Base-by-base conservation (phyloP, 148 eudicot species). In the Camellia lanceoleosa region DNA sequence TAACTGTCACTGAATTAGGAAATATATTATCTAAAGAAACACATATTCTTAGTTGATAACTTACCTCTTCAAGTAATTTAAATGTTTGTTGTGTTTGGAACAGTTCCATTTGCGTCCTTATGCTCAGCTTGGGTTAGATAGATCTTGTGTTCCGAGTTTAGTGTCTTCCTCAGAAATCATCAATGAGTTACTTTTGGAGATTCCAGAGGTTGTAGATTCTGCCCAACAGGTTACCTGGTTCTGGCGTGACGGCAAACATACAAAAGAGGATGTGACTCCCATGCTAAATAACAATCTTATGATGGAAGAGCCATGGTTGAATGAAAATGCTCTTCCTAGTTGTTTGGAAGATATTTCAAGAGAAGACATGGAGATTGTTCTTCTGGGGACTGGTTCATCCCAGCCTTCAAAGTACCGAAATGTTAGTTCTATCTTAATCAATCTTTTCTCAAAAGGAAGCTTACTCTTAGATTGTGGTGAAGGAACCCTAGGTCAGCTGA, bases 351-450 rank as follows among this genome's bases (percentile, higher is more conserved):
- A 88, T 83, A 85, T 96, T 78, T 82, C 90, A 30, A 86, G 99
- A 87, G 97, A 96, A 83, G 99, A 96, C 69, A 82, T 92, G 90
- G 99, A 96, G 87, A 92, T 96, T 75, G 94, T 93, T 83, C 97
- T 96, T 82, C 86, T 96, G 18, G 99, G 99, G 13, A 96, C 99
- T 3, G 99, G 99, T 52, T 96, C 99, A 20, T 93, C 98, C 51
- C 99, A 96, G 78, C 99, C 99, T 68, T 96, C 99, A 23, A 96
- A 96, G 72, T 96, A 93, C 73, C 87, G 99, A 59, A 96, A 96
- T 81, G 99, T 96, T 82, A 96, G 87, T 80, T 91, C 98, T 60
- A 91, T 91, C 80, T 91, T 86, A 78, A 87, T 96, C 86, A 91
- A 96, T 79, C 96, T 96, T 82, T 96, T 96, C 84, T 84, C 97